A percentile compares a stretch with the other conserved stretches of the same genome.
These are phyloP conservation scores for Mortierella polycephala DNA, from an alignment of 371 early-diverging fungal species.

Conservation along the genomic window DNA sequence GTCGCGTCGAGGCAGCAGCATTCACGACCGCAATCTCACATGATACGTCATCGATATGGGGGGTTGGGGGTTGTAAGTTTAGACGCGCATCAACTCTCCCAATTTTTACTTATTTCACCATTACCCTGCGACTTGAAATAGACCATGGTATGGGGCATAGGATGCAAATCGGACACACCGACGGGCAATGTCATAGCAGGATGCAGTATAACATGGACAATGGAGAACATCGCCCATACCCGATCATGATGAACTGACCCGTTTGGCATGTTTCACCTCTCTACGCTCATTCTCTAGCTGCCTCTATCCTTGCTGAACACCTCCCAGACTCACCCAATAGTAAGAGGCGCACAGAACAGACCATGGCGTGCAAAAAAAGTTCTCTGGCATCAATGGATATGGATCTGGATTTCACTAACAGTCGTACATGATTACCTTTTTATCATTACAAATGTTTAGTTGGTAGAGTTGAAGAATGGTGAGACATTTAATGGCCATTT, in stretches of 20 bases:
- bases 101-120: too few species aligned
- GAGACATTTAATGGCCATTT: conserved; percentile 98
- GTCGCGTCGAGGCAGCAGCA: too few species aligned
- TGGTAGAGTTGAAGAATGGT: conserved; percentile 98
- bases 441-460: conserved; percentile 51
- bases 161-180: not conserved
- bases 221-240: not conserved
- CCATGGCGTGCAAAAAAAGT: not conserved
- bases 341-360: conserved; percentile 39
- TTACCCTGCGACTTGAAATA: too few species aligned
- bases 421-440: not conserved
- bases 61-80: too few species aligned
- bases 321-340: conserved; percentile 90
- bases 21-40: too few species aligned
- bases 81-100: too few species aligned
- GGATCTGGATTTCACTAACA: not conserved
- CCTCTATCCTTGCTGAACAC: conserved; percentile 92
- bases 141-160: too few species aligned
- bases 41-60: too few species aligned
- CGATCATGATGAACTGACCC: not conserved
- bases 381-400: not conserved
- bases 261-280: not conserved
- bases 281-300: conserved; percentile 63
- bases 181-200: not conserved
- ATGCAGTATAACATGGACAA: not conserved